Conservation (phyloP, 2,329 filamentous ascomycete species). For the Paracamarosporium sp. region DNA sequence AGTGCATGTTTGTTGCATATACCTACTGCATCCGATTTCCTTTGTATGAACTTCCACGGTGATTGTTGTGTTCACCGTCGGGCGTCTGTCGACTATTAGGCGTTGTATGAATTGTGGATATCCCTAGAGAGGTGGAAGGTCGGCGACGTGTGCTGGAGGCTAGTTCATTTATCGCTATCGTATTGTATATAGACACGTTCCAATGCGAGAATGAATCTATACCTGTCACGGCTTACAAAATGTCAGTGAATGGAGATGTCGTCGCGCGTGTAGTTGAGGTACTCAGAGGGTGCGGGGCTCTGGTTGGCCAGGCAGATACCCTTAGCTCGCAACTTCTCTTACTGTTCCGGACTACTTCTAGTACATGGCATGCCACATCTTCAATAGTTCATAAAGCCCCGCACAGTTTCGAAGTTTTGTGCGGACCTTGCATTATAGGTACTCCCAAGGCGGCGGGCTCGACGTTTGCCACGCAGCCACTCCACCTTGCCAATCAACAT, state of each 20-base stretch:
- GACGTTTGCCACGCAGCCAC: not conserved
- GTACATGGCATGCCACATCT: not conserved
- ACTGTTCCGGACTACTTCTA: conserved; percentile 1
- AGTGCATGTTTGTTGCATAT: conserved; percentile 40
- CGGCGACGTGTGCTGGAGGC: conserved; percentile 10
- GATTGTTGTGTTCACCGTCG: conserved; percentile 24
- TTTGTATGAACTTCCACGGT: conserved; percentile 16
- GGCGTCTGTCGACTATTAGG: conserved; percentile 19
- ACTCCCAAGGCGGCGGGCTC: not conserved
- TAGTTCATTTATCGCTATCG: conserved; percentile 34
- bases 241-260: conserved; percentile 10
- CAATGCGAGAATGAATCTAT: conserved; percentile 27
- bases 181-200: conserved; percentile 27
- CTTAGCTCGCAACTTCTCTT: conserved; percentile 23
- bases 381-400: not conserved
- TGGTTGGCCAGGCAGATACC: conserved; percentile 34
- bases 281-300: conserved; percentile 8
- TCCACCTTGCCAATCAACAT: conserved; percentile 16
- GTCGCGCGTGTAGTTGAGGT: conserved; percentile 8
- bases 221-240: not conserved
- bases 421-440: not conserved
- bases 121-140: conserved; percentile 11
- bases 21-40: conserved; percentile 32
- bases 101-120: conserved; percentile 27
- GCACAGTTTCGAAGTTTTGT: not conserved